phyloP scores from a whole-genome alignment of 2,329 filamentous ascomycete species.

The Neoscytalidium dimidiatum region DNA sequence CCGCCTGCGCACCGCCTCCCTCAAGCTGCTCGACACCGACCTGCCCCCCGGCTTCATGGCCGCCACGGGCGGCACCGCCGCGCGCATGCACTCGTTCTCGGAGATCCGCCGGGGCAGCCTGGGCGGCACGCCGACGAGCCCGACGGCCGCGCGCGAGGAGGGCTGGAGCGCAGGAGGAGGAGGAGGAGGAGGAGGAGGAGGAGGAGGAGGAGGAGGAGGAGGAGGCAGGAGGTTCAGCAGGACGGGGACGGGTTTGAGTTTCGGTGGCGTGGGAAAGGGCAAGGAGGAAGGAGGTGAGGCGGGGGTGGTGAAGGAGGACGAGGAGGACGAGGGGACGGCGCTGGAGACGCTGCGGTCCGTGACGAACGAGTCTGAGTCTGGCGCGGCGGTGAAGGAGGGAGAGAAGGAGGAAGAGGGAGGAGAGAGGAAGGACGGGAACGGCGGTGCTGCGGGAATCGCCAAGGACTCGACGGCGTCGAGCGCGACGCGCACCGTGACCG shows the following conservation, averaged over 20 bases:
- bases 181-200: conserved; percentile 24
- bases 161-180: conserved; percentile 23
- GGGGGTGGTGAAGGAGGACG: conserved; percentile 17
- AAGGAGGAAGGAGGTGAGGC: conserved; percentile 3
- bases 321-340: conserved; percentile 20
- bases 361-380: conserved; percentile 24
- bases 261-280: background rate
- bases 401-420: too few species aligned
- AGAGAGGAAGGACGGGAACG: too few species aligned
- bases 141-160: background rate
- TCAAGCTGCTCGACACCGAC: conserved; percentile 40
- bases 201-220: conserved; percentile 5
- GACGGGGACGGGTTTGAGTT: conserved; percentile 7
- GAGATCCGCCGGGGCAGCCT: conserved; percentile 45
- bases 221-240: conserved; percentile 22
- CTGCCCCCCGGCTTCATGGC: conserved; percentile 47
- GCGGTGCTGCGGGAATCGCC: background rate
- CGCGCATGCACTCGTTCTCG: conserved; percentile 44
- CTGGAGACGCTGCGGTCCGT: conserved; percentile 33
- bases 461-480: conserved; percentile 5
- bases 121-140: conserved; percentile 25
- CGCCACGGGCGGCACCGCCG: conserved; percentile 43
- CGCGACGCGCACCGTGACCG: background rate
- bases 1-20: conserved; percentile 37
- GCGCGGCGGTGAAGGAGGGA: conserved; percentile 26